Conservation (phyloP, 75 land plant species). For the Cunninghamia lanceolata region DNA sequence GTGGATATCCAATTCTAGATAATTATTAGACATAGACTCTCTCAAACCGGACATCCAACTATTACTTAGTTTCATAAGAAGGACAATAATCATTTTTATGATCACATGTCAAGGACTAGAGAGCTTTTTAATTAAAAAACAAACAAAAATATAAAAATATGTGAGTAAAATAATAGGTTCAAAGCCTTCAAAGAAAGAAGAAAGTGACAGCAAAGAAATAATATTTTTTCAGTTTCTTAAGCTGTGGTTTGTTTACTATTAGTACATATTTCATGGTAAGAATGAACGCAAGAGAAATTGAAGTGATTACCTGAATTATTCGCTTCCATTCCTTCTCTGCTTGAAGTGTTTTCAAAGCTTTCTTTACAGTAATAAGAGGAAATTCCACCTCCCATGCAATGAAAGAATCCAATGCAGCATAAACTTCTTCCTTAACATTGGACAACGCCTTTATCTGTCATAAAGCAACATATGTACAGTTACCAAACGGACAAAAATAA, state of each 20-base stretch:
- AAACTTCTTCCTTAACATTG: constrained; percentile 94
- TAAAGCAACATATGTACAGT: not conserved
- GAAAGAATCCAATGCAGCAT: constrained; percentile 93
- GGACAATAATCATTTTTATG: not conserved
- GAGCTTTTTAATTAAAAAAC: not conserved
- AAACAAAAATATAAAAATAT: not conserved
- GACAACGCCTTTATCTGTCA: constrained; percentile 63
- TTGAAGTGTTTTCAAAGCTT: constrained; percentile 75
- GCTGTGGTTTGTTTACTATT: not conserved
- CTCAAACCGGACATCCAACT: not conserved
- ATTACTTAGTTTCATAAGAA: not conserved
- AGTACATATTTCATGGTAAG: not conserved
- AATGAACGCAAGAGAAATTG: not conserved
- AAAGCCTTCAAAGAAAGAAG: not conserved
- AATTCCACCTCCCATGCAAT: constrained; percentile 98
- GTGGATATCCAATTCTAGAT: not conserved
- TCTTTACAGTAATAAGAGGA: constrained; percentile 86
- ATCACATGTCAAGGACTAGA: not conserved
- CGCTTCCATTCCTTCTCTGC: constrained; percentile 81
- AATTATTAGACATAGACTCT: not conserved
- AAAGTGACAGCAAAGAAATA: not conserved
- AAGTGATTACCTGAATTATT: constrained; percentile 73
- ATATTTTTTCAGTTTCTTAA: not conserved
- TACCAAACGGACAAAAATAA: not conserved
- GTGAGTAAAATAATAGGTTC: not conserved